Conservation (phyloP, 805 yeast genomes). For the Pichia eremophila region DNA sequence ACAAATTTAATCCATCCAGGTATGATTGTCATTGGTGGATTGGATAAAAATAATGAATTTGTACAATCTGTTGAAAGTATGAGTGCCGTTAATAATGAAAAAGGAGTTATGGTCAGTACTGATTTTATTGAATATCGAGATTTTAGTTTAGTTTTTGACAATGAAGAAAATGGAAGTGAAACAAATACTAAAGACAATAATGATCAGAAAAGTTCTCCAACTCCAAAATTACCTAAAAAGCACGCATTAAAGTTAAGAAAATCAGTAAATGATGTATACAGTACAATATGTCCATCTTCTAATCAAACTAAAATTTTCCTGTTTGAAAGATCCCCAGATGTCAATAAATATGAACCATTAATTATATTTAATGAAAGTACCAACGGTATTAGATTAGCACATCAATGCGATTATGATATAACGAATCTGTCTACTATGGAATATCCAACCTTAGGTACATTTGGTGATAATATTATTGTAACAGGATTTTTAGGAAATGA, state of each 20-base stretch:
- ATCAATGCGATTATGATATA: not conserved
- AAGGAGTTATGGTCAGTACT: not conserved
- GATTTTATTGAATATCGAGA: not conserved
- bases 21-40: conserved; percentile 46
- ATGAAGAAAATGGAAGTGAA: not conserved
- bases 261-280: not conserved
- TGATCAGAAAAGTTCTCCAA: not conserved
- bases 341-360: conserved; percentile 17
- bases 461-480: conserved; percentile 57
- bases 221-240: not conserved
- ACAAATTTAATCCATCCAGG: conserved; percentile 35
- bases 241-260: not conserved
- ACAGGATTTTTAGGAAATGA: conserved; percentile 48
- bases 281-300: not conserved
- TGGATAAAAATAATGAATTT: conserved; percentile 27
- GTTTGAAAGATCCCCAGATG: conserved; percentile 1
- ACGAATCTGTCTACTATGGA: conserved; percentile 1
- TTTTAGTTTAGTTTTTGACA: not conserved
- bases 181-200: not conserved
- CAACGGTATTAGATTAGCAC: conserved; percentile 8
- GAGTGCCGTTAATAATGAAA: conserved; percentile 29
- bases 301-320: not conserved
- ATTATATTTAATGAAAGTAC: conserved; percentile 11
- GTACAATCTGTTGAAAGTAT: conserved; percentile 31
- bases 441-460: conserved; percentile 52